These are phyloP conservation scores for Zygoascus flipseniorum DNA, from an alignment of 805 yeast genomes.

Conservation along the genomic window DNA sequence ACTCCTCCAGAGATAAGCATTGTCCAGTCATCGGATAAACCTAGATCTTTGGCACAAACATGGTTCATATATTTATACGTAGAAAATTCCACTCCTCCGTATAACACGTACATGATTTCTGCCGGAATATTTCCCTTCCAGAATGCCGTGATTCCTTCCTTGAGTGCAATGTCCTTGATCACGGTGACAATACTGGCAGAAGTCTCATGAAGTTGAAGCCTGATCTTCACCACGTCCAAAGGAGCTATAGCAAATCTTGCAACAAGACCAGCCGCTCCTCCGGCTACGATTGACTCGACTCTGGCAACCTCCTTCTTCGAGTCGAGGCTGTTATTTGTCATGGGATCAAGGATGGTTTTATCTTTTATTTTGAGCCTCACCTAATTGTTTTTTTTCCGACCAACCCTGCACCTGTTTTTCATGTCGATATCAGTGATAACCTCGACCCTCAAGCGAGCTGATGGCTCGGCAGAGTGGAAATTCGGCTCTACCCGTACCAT, in stretches of 20 bases:
- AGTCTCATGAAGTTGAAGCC: conserved; percentile 52
- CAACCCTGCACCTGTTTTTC: neutral
- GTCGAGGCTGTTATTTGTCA: conserved; percentile 2
- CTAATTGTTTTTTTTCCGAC: neutral
- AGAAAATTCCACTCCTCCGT: conserved; percentile 81
- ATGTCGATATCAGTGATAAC: neutral
- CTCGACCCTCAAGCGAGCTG: conserved; percentile 45
- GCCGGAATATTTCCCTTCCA: conserved; percentile 98
- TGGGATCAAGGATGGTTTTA: neutral
- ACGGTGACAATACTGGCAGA: conserved; percentile 18
- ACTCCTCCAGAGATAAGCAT: conserved; percentile 59
- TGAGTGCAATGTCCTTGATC: conserved; percentile 35
- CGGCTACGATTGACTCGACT: conserved; percentile 52
- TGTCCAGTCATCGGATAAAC: conserved; percentile 33
- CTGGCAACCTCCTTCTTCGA: conserved; percentile 45
- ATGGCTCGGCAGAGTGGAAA: conserved; percentile 65
- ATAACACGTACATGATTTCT: conserved; percentile 69
- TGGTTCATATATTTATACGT: conserved; percentile 51
- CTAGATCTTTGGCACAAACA: conserved; percentile 26
- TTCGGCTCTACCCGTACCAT: conserved; percentile 50
- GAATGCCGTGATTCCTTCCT: conserved; percentile 69
- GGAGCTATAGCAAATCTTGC: conserved; percentile 67
- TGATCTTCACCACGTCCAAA: conserved; percentile 71
- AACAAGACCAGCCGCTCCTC: conserved; percentile 59
- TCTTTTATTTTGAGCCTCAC: neutral